These are phyloP conservation scores for Candida lessepsii DNA, from an alignment of 805 yeast species.

Conservation along the genomic window DNA sequence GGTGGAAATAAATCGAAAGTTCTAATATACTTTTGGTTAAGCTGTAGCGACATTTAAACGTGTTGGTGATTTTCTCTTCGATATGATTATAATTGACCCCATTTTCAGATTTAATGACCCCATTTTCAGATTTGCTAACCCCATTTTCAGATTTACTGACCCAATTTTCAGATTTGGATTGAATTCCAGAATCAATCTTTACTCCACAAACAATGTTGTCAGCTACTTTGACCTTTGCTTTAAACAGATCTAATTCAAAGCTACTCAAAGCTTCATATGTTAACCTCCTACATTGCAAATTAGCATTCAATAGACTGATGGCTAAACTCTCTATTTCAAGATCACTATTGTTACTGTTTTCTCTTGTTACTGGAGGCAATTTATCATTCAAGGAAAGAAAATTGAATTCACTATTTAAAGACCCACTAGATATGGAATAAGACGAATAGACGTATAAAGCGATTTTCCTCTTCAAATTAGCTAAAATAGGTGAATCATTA, in stretches of 20 bases:
- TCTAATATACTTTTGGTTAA: constrained; percentile 1
- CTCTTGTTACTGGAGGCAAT: constrained; percentile 8
- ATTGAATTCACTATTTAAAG: constrained; percentile 7
- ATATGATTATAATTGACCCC: too few species aligned
- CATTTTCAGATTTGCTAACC: too few species aligned
- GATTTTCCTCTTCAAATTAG: constrained; percentile 12
- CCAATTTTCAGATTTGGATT: too few species aligned
- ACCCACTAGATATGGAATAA: constrained; percentile 8
- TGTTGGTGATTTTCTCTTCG: constrained; percentile 2
- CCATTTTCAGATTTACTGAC: too few species aligned
- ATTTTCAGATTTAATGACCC: too few species aligned
- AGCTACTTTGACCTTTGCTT: neutral
- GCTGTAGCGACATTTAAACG: constrained; percentile 3
- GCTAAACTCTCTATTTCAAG: constrained; percentile 10
- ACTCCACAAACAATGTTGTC: neutral
- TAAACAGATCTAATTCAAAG: neutral
- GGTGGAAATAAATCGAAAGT: constrained; percentile 10
- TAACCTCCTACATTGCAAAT: neutral
- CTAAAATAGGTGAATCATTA: neutral
- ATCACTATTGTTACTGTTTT: constrained; percentile 9
- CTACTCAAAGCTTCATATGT: neutral
- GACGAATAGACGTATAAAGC: constrained; percentile 6
- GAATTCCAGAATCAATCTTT: neutral
- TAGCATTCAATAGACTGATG: constrained; percentile 1
- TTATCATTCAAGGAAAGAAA: constrained; percentile 1